Conservation (phyloP, 177 flowering plant species). For the Vitis hybrid region DNA sequence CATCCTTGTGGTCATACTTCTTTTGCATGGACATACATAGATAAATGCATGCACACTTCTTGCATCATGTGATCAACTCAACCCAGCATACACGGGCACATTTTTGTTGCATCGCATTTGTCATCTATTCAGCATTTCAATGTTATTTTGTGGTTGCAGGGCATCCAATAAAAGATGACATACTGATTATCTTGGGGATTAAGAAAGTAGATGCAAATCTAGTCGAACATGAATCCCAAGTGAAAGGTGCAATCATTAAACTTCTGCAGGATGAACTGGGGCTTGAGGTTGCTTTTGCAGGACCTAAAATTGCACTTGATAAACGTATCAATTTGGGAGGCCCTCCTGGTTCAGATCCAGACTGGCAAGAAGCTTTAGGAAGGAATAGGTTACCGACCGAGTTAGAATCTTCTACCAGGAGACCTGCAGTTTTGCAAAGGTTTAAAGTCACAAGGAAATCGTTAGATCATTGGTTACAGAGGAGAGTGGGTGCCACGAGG, state of each 20-base stretch:
- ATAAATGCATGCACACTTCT: background rate
- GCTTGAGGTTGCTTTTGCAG: conserved; percentile 46
- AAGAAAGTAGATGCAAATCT: conserved; percentile 17
- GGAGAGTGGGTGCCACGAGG: conserved; percentile 22
- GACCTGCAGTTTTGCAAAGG: conserved; percentile 59
- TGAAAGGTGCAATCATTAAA: conserved; percentile 50
- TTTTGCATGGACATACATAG: background rate
- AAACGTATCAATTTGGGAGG: background rate
- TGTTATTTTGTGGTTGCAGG: conserved; percentile 46
- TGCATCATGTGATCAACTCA: background rate
- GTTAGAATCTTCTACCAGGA: conserved; percentile 40
- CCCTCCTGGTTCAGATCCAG: conserved; percentile 11
- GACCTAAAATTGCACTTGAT: conserved; percentile 17
- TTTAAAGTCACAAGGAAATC: conserved; percentile 60
- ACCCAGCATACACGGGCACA: too few species aligned
- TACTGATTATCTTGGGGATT: conserved; percentile 58
- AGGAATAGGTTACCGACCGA: conserved; percentile 9
- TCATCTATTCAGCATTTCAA: background rate
- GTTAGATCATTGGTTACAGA: conserved; percentile 60
- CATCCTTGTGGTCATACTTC: too few species aligned
- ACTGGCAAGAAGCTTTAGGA: conserved; percentile 6
- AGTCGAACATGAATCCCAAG: conserved; percentile 23
- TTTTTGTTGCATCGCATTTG: too few species aligned
- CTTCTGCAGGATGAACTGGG: conserved; percentile 63
- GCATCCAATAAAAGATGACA: conserved; percentile 47